Evolutionary conservation across 495 filamentous ascomycete species (phyloP), one percentile per base, ranked within the genome.

Genomic region (Hyaloscypha bicolor): DNA sequence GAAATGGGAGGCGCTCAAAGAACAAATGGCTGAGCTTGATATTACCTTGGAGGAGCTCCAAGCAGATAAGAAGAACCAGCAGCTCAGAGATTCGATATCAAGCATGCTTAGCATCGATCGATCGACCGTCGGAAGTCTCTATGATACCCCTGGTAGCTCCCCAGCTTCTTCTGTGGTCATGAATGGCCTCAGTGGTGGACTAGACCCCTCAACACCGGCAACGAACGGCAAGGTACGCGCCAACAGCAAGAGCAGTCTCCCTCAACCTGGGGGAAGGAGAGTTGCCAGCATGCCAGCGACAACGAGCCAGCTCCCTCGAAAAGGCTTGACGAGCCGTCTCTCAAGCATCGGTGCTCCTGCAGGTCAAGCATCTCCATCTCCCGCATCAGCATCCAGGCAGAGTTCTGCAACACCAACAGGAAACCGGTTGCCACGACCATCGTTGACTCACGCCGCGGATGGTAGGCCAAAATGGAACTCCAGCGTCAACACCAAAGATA

Each of bases 31-130:
- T 42, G 89, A 92, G 16, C 86, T 95, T 80, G 91, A 96, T 77
- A 63, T 82, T 22, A 80, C 83, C 19, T 73, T 97, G 31, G 90
- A 94, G 57, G 91, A 97, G 60, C 79, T 94, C 4, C 82, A 88
- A 55, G 75, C 81, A 21, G 86, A 90, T 53, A 84, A 86, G 70
- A 80, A 75, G 35, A 86, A 81, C 35, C 91, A 95, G 73, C 91
- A 90, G 66, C 82, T 97, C 62, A 88, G 95, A 35, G 95, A 98
- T 75, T 98, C 94, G 0, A 90, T 98, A 62, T 97, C 94, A 4
- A 97, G 89, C 71, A 91, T 97, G 69, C 78, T 95, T 21, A 96
- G 94, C 0, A 90, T 91, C 69, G 95, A 97, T 73, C 87, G 88
- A 69, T 95, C 93, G 1, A 86, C 88, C 14, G 78, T 88, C 19